Percentiles rank a stretch among this genome's conserved stretches.
Conservation (phyloP, 148 eudicot genomes). For the Salicornia ramosissima region DNA sequence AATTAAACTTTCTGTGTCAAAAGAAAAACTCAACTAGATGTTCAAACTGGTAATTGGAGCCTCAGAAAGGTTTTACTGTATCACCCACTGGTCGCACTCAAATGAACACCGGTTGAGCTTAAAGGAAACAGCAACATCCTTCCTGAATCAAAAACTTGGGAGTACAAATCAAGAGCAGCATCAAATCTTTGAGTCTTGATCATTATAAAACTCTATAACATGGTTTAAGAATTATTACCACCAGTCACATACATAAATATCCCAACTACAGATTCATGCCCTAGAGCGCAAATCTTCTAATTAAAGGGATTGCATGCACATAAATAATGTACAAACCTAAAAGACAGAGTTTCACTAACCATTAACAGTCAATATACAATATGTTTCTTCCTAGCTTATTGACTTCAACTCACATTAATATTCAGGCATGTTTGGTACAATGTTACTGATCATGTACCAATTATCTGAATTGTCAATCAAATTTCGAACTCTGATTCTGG, state of each 20-base stretch:
- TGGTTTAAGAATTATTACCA: no score
- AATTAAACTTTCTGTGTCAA: no score
- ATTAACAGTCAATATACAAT: constrained; percentile 20
- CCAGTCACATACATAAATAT: no score
- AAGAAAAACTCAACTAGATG: no score
- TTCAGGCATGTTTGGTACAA: neutral
- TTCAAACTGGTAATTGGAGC: no score
- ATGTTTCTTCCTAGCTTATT: constrained; percentile 2
- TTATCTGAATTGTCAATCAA: constrained; percentile 5
- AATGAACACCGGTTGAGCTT: no score
- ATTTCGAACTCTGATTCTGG: constrained; percentile 57
- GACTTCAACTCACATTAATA: neutral
- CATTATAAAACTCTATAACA: neutral
- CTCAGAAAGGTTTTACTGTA: no score
- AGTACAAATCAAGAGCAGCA: neutral
- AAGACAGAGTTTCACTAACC: neutral
- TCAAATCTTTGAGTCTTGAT: neutral
- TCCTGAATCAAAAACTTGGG: no score
- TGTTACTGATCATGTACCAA: neutral
- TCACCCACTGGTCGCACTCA: no score
- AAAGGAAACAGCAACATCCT: no score
- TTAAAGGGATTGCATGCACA: constrained; percentile 8
- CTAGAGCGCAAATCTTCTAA: neutral
- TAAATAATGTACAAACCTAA: constrained; percentile 8
- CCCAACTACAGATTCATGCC: neutral